phyloP scores from a whole-genome alignment of 768 basidiomycete genomes.

The Xerocomellus amylosporus region DNA sequence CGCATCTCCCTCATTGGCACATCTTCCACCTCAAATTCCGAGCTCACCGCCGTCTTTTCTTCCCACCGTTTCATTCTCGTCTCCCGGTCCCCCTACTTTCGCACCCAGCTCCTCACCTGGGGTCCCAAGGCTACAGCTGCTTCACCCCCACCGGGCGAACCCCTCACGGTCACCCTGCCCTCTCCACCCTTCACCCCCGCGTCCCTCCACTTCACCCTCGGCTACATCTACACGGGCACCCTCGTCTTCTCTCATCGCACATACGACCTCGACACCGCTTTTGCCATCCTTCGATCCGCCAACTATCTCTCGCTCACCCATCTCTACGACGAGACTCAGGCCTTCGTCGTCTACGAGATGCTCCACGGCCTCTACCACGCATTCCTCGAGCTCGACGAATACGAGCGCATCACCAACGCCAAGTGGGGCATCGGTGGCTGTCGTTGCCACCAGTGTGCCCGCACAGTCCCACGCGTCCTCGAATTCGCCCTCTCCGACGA shows the following conservation, averaged over 20 bases:
- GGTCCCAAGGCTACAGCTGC: slow-evolving; percentile 35
- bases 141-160: slow-evolving; percentile 36
- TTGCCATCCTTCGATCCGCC: slow-evolving; percentile 86
- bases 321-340: slow-evolving; percentile 77
- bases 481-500: slow-evolving; percentile 78
- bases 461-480: slow-evolving; percentile 77
- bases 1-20: slow-evolving; percentile 74
- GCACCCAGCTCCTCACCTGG: slow-evolving; percentile 73
- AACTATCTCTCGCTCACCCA: slow-evolving; percentile 72
- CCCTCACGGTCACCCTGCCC: slow-evolving; percentile 66
- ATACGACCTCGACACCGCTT: too few relatives aligned
- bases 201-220: slow-evolving; percentile 89
- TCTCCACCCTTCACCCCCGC: slow-evolving; percentile 95
- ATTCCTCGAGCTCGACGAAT: slow-evolving; percentile 74
- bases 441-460: slow-evolving; percentile 78
- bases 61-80: slow-evolving; percentile 92
- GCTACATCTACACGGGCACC: slow-evolving; percentile 93
- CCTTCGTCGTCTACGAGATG: slow-evolving; percentile 83
- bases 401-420: slow-evolving; percentile 68
- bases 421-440: slow-evolving; percentile 85
- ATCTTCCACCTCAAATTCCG: slow-evolving; percentile 61
- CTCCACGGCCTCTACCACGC: slow-evolving; percentile 87
- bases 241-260: slow-evolving; percentile 89
- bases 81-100: slow-evolving; percentile 87
- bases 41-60: slow-evolving; percentile 80